Evolutionary conservation across 1,284 basidiomycete genomes (phyloP), one percentile per base, ranked within the genome.

Genomic region (Leccinum olivaceoglutinosum): DNA sequence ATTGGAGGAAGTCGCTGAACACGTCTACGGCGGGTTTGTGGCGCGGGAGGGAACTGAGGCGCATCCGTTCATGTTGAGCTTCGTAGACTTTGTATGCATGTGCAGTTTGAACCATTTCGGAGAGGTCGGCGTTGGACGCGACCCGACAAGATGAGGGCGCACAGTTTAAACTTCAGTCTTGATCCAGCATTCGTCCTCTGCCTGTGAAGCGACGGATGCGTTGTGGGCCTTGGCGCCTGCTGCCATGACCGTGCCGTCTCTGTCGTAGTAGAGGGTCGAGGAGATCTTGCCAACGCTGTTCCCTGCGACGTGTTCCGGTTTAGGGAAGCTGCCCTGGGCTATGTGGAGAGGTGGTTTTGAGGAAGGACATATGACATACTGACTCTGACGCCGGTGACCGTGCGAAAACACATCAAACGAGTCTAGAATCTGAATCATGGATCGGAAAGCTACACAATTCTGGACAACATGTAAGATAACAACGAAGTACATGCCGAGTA

Each of bases 1-100:
- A 92, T 8, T 80, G 79, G 4, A 92, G 81, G 73, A 88, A 92
- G 76, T 92, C 89, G 68, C 86, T 88, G 68, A 92, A 90, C 57
- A 90, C 87, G 67, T 89, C 81, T 3, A 89, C 84, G 36, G 89
- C 81, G 0, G 82, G 81, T 71, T 89, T 89, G 39, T 80, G 76
- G 16, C 77, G 78, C 0, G 90, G 90, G 25, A 92, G 80, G 10
- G 82, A 78, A 12, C 83, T 82, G 54, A 90, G 79, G 4, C 85
- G 83, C 85, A 90, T 90, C 88, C 89, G 72, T 91, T 91, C 88
- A 90, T 90, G 72, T 85, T 82, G 59, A 90, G 80, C 68, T 86
- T 82, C 89, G 90, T 90, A 14, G 85, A 79, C 62, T 84, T 83
- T 18, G 89, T 89, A 12, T 89, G 81, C 58, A 92, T 78, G 63